Evolutionary conservation across 2,329 filamentous ascomycete species (phyloP), one percentile per base, ranked within the genome.

Genomic region (Bisporella sp.): DNA sequence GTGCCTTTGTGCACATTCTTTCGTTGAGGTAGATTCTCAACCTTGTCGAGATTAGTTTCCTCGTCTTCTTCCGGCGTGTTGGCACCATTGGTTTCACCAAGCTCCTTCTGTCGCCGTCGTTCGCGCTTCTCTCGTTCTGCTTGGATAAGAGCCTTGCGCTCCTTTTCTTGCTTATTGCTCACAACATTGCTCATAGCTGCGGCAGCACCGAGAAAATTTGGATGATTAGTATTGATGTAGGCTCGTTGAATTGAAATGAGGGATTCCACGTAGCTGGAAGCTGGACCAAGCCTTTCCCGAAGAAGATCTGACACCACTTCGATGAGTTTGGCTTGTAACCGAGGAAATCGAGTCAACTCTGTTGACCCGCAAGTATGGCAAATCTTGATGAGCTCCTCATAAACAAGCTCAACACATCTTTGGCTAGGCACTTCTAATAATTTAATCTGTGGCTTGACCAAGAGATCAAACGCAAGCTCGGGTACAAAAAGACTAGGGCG

Each of bases 141-240:
- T 51, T 88, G 85, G 13, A 89, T 75, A 41, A 87, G 70, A 39
- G 77, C 80, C 68, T 89, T 91, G 68, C 89, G 85, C 69, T 99
- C 92, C 59, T 90, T 85, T 59, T 99, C 93, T 67, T 97, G 90
- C 71, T 93, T 96, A 65, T 87, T 92, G 64, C 82, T 88, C 54
- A 99, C 95, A 44, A 99, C 92, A 45, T 93, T 90, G 59, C 89
- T 92, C 93, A 99, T 99, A 55, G 93, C 93, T 35, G 91, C 92
- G 28, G 93, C 92, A 12, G 93, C 93, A 42, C 93, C 93, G 12
- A 97, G 81, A 73, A 99, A 99, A 70, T 99, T 99, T 45, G 93
- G 93, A 67, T 99, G 93, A 65, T 99, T 99, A 41, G 93, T 99
- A 73, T 99, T 99, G 72, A 99, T 97, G 70, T 99, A 99, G 21